Evolutionary conservation across 768 basidiomycete species (phyloP), one percentile per base, ranked within the genome.

Genomic region (Hortiboletus flavorubellus): DNA sequence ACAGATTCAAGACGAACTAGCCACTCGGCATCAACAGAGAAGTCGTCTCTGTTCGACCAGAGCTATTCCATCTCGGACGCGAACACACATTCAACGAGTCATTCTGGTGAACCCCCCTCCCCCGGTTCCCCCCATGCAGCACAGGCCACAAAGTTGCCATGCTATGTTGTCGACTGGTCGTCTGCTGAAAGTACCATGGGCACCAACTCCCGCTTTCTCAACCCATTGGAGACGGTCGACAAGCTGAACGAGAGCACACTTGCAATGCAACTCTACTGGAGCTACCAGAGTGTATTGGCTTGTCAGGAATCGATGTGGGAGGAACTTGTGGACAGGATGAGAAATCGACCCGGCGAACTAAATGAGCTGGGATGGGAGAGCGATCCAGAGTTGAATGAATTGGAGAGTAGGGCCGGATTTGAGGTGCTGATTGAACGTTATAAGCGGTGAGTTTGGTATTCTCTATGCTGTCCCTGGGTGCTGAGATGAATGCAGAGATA

Each of bases 291-390:
- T 18, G 82, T 89, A 8, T 66, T 86, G 12, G 84, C 83, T 12
- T 86, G 84, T 59, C 80, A 85, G 66, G 87, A 88, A 63, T 80
- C 85, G 30, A 86, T 89, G 85, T 89, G 86, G 86, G 86, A 87
- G 57, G 85, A 86, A 51, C 74, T 89, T 46, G 79, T 80, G 59
- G 80, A 84, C 57, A 78, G 81, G 56, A 76, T 85, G 68, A 74
- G 82, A 48, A 85, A 86, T 60, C 73, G 78, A 51, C 78, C 75
- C 44, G 74, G 76, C 7, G 78, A 82, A 54, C 69, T 88, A 29
- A 66, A 72, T 51, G 78, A 76, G 15, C 77, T 82, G 63, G 86
- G 86, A n/a, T 89, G 87, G 86, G 84, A 87, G 33, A 83, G 79
- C 58, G 84, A 86, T 54, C 78, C 81, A 49, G 83, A 86, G 59